Base-by-base conservation (phyloP, 768 basidiomycete species). In the Phaffia australis region DNA sequence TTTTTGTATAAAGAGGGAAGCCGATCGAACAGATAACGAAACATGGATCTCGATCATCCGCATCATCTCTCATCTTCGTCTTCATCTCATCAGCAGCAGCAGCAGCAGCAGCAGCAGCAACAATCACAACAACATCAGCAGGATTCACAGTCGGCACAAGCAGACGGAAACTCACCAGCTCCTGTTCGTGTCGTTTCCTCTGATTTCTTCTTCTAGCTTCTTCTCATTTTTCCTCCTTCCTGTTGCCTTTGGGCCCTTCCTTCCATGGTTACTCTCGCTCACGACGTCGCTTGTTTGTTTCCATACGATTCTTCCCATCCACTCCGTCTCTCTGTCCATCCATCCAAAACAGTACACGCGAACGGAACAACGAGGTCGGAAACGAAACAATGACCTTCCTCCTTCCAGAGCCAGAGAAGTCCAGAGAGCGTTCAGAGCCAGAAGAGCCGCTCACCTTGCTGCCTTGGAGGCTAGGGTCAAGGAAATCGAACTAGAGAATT, bases 401-500 rank as follows among this genome's bases (percentile, higher is more conserved):
- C 86, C 86, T 4, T 80, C 78, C 71, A 83, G 89, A 69, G 89
- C 89, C 32, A 80, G 90, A 66, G 90, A 92, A 73, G 88, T 91
- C 21, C 89, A 93, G 75, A 79, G 89, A 73, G 89, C 89, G 11
- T 93, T 92, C 79, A 82, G 89, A 69, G 90, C 89, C 46, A 80
- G 90, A 70, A 83, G 89, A 71, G 89, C 89, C 69, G 88, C 88
- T 65, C 89, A 92, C 76, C 81, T 93, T 63, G 83, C 86, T 80
- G 85, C 86, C 64, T 78, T 93, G 69, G 89, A 93, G 75, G 75
- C 85, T 72, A 82, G 89, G 73, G 88, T 91, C 52, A 76, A 83
- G 60, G 87, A 87, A 75, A 82, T 93, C 52, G 89, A 93, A 78
- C 84, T 85, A 69, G 89, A 93, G 79, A 91, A 90, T 73, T 79